Conservation (phyloP, 768 basidiomycete species). For the Suillus fuscotomentosus region DNA sequence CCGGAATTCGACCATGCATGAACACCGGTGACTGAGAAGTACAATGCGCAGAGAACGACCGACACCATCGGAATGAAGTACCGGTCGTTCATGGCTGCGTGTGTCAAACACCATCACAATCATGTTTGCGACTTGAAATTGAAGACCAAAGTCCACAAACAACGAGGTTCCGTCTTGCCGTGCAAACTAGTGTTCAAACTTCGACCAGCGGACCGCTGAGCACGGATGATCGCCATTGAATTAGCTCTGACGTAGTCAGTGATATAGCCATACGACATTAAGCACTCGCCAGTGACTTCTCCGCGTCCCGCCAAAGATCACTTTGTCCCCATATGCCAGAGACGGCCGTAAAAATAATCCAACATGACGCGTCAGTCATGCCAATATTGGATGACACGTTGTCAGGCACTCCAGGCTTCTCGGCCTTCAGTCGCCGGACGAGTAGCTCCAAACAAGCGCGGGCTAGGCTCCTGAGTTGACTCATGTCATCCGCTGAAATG, state of each 20-base stretch:
- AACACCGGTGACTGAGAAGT: background rate
- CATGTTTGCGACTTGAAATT: background rate
- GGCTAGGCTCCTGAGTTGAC: constrained; percentile 70
- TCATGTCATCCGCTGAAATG: constrained; percentile 74
- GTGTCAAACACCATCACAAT: background rate
- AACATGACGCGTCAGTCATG: constrained; percentile 54
- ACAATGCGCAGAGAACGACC: background rate
- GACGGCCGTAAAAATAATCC: constrained; percentile 69
- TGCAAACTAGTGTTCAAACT: background rate
- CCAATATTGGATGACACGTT: constrained; percentile 21
- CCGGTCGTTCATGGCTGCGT: background rate
- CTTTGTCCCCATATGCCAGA: constrained; percentile 73
- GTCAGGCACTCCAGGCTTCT: constrained; percentile 1
- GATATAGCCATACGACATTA: constrained; percentile 2
- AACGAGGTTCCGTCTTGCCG: background rate
- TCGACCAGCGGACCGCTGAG: too few species aligned
- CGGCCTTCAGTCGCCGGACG: constrained; percentile 21
- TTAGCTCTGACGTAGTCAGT: background rate
- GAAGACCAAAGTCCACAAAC: background rate
- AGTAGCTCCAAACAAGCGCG: constrained; percentile 60
- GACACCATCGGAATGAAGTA: background rate
- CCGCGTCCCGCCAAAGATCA: constrained; percentile 80
- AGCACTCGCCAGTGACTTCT: constrained; percentile 39
- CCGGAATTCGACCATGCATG: background rate
- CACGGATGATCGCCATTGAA: background rate